Percentiles rank a stretch among this genome's conserved stretches.
Evolutionary conservation across 805 yeast genomes (phyloP).

Genomic region (Wickerhamomyces queroliae): DNA sequence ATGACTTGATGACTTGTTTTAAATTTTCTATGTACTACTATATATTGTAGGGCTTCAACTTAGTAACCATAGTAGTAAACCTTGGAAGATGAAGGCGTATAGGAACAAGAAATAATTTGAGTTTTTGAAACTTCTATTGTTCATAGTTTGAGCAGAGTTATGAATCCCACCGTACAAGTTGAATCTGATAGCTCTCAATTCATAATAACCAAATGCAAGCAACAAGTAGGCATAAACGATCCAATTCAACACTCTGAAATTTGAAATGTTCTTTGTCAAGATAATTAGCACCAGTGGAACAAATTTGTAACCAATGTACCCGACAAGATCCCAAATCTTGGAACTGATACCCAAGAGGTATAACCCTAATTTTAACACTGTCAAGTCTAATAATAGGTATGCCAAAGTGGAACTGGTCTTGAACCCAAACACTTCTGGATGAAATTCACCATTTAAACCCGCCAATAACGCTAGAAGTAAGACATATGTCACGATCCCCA

Average conservation of each 20-base stretch:
- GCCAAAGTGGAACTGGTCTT: constrained; percentile 85
- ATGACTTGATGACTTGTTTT: constrained; percentile 2
- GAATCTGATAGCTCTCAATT: constrained; percentile 49
- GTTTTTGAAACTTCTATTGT: constrained; percentile 64
- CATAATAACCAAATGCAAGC: constrained; percentile 56
- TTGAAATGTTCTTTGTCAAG: constrained; percentile 42
- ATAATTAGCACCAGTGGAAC: constrained; percentile 66
- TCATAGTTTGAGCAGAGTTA: constrained; percentile 47
- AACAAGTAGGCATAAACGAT: constrained; percentile 43
- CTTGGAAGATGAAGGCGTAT: constrained; percentile 79
- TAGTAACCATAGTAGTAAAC: constrained; percentile 70
- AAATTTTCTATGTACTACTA: neutral
- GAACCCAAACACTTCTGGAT: constrained; percentile 87
- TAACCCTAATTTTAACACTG: constrained; percentile 72
- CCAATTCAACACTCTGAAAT: constrained; percentile 39
- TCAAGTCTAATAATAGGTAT: constrained; percentile 69
- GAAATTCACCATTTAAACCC: constrained; percentile 85
- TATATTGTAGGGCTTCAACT: constrained; percentile 3
- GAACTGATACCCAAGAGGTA: constrained; percentile 70
- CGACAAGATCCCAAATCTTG: constrained; percentile 74
- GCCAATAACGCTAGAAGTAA: constrained; percentile 77
- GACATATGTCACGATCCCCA: constrained; percentile 88
- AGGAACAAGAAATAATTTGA: constrained; percentile 83
- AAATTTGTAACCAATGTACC: constrained; percentile 93
- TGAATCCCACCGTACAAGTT: constrained; percentile 37